Percentiles rank a stretch among this genome's conserved stretches.
Evolutionary conservation across 202 grass and related monocot genomes (phyloP).

Genomic region (Eragrostis tef): DNA sequence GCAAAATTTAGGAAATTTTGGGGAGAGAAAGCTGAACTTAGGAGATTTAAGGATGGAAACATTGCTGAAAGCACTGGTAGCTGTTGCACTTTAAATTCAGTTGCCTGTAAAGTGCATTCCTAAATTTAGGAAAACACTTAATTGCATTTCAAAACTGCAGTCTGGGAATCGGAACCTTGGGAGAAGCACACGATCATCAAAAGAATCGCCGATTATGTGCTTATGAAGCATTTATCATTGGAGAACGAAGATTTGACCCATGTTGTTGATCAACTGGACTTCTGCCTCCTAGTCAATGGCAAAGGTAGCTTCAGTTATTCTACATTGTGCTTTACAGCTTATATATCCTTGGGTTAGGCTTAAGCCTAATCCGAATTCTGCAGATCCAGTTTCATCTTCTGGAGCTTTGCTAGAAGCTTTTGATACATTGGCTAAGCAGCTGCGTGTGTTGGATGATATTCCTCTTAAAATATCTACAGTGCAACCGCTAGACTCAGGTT

Average conservation of each 20-base stretch:
- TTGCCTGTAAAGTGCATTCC: slow-evolving; percentile 26
- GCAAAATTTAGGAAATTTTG: slow-evolving; percentile 88
- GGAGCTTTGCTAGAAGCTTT: slow-evolving; percentile 69
- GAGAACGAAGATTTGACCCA: slow-evolving; percentile 64
- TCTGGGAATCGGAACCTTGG: slow-evolving; percentile 77
- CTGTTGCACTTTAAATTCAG: slow-evolving; percentile 31
- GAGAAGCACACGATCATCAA: slow-evolving; percentile 85
- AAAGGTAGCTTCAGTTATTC: slow-evolving; percentile 57
- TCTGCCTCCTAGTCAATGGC: slow-evolving; percentile 73
- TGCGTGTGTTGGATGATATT: slow-evolving; percentile 74
- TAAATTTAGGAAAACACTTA: slow-evolving; percentile 35
- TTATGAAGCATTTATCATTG: slow-evolving; percentile 72
- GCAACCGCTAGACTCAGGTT: slow-evolving; percentile 80
- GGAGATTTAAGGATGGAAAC: slow-evolving; percentile 91
- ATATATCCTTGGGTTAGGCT: slow-evolving; percentile 7
- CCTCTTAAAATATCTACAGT: slow-evolving; percentile 90
- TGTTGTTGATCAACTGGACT: slow-evolving; percentile 93
- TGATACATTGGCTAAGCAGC: slow-evolving; percentile 68
- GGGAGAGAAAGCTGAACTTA: slow-evolving; percentile 95
- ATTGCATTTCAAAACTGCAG: slow-evolving; percentile 53
- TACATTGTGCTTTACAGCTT: slow-evolving; percentile 38
- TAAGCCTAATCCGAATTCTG: slow-evolving; percentile 28
- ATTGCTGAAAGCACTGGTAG: slow-evolving; percentile 97
- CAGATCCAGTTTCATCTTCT: slow-evolving; percentile 84
- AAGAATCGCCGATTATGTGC: slow-evolving; percentile 73